Evolutionary conservation across 441 rosid species (phyloP).

Genomic region (Viola pubescens): DNA sequence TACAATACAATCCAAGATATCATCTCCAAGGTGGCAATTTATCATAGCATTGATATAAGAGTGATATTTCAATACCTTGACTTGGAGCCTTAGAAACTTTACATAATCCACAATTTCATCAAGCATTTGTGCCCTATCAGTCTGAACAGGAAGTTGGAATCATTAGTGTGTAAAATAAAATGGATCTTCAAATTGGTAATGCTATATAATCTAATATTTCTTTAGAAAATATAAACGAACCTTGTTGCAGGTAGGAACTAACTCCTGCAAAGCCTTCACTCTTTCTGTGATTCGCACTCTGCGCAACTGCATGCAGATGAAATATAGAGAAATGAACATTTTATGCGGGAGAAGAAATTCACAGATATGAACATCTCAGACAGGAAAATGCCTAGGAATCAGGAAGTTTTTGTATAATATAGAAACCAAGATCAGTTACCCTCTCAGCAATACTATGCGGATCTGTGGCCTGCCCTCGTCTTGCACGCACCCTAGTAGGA

Average conservation of each 20-base stretch:
- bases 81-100: constrained; percentile 97
- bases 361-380: background rate
- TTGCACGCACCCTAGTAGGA: constrained; percentile 70
- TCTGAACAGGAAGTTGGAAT: constrained; percentile 38
- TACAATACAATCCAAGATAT: background rate
- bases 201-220: background rate
- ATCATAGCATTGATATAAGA: background rate
- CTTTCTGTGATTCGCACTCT: constrained; percentile 95
- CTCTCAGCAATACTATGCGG: constrained; percentile 89
- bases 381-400: background rate
- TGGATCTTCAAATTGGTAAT: background rate
- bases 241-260: constrained; percentile 96
- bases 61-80: constrained; percentile 49
- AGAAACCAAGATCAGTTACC: constrained; percentile 32
- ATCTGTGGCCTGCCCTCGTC: constrained; percentile 85
- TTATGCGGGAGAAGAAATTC: background rate
- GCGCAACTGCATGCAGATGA: constrained; percentile 48
- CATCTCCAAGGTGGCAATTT: constrained; percentile 3
- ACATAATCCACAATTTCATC: constrained; percentile 98
- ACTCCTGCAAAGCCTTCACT: constrained; percentile 89
- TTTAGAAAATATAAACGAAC: constrained; percentile 24
- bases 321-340: background rate
- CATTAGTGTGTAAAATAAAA: constrained; percentile 1
- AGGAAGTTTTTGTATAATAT: background rate
- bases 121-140: constrained; percentile 94